A percentile compares a stretch with the other conserved stretches of the same genome.
Conservation (phyloP, 139 green algal species). For the Choricystis sp. region DNA sequence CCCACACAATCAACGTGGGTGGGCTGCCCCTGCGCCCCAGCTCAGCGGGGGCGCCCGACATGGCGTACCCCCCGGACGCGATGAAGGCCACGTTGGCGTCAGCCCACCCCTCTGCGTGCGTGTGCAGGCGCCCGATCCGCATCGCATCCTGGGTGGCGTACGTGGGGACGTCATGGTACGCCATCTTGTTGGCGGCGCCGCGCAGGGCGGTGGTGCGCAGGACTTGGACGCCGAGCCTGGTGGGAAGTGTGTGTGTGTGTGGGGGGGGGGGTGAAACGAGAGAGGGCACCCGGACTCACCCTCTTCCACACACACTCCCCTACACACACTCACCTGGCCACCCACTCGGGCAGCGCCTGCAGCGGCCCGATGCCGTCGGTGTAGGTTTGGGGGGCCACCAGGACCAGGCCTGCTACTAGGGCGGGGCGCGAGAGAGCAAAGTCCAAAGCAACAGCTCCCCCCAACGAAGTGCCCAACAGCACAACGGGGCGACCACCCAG, state of each 20-base stretch:
- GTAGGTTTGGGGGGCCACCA: constrained; percentile 49
- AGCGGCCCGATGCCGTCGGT: not conserved
- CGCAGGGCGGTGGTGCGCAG: constrained; percentile 49
- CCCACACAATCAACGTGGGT: constrained; percentile 78
- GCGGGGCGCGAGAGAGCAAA: constrained; percentile 69
- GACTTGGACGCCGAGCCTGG: constrained; percentile 47
- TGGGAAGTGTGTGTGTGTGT: no score
- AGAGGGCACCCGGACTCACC: not conserved
- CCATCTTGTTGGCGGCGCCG: constrained; percentile 53
- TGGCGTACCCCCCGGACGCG: constrained; percentile 60
- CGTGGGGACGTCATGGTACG: constrained; percentile 56
- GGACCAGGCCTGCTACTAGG: constrained; percentile 49
- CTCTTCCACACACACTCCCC: not conserved
- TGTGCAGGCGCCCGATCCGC: constrained; percentile 62
- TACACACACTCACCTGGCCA: not conserved
- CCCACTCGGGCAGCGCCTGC: not conserved
- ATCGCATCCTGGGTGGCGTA: constrained; percentile 70
- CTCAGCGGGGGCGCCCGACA: constrained; percentile 19
- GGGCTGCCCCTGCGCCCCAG: constrained; percentile 6
- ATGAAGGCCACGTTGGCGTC: constrained; percentile 88
- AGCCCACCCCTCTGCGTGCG: constrained; percentile 47
- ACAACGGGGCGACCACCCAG: constrained; percentile 36
- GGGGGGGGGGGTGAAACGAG: not conserved
- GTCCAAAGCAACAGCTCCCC: constrained; percentile 77
- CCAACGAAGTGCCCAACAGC: constrained; percentile 65